Evolutionary conservation across 2,329 filamentous ascomycete species (phyloP), one percentile per base, ranked within the genome.

Genomic region (Ramichloridium luteum): DNA sequence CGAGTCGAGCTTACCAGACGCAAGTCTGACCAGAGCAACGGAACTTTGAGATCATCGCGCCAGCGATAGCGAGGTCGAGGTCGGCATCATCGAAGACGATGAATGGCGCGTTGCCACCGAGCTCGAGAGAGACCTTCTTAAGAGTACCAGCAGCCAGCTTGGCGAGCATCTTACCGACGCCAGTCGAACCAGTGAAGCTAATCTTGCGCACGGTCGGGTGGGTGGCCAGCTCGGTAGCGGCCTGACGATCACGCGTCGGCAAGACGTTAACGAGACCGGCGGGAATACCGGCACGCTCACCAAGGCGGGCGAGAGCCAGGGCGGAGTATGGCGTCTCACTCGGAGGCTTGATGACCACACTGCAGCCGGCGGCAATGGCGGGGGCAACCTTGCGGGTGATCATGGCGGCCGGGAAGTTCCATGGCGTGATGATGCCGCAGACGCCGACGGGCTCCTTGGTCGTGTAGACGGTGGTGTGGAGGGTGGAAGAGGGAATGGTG

Each of bases 371-470:
- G 17, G 48, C 48, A 13, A 50, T 17, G 1, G 48, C 46, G 2
- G 46, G 35, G 14, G 25, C 35, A 2, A 38, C 23, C 27, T 41
- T 41, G 16, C 39, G 35, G 5, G 37, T 37, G 26, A 41, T 34
- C 46, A 49, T 49, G 10, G 44, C 45, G 13, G 43, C 43, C 9
- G 43, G 43, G 27, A 45, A 45, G 26, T 45, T 45, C 43, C 38
- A 72, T 56, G 84, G 84, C 6, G 82, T 85, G 40, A 92, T 83
- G 30, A 90, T 62, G 2, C 78, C 83, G 49, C 78, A 82, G 10
- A 92, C 83, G 32, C 83, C 84, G 11, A 93, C 73, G 1, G 84
- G 83, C 57, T 93, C 80, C 59, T 82, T 85, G 51, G 83, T 60
- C 0, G 81, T 90, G 44, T 77, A 71, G 12, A 90, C 72, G 32